Evolutionary conservation across 192 early-diverging fungal species (phyloP).

Genomic region (Podila epicladia): DNA sequence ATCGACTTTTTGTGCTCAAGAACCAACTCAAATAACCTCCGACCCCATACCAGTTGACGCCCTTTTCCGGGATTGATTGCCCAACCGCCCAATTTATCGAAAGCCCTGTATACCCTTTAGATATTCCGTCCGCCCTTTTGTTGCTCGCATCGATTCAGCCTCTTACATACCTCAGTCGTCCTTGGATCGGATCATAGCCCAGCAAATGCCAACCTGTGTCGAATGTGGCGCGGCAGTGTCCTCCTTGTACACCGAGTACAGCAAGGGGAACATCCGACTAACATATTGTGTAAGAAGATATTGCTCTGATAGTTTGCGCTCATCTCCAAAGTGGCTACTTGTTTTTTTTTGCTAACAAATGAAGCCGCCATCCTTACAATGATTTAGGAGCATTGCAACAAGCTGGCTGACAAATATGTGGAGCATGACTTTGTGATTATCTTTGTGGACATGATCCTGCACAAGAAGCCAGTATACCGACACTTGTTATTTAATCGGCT

Average conservation of each 20-base stretch:
- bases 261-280: slow-evolving; percentile 83
- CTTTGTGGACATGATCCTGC: slow-evolving; percentile 93
- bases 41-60: too few relatives aligned
- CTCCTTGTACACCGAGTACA: slow-evolving; percentile 84
- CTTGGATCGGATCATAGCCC: too few relatives aligned
- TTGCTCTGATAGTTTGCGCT: not conserved
- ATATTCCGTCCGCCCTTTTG: too few relatives aligned
- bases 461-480: slow-evolving; percentile 86
- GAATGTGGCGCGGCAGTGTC: slow-evolving; percentile 78
- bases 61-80: too few relatives aligned
- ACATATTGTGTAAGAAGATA: slow-evolving; percentile 74
- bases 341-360: not conserved
- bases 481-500: slow-evolving; percentile 88
- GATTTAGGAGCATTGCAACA: slow-evolving; percentile 70
- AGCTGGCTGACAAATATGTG: slow-evolving; percentile 93
- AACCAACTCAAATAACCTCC: too few relatives aligned
- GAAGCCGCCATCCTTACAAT: not conserved
- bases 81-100: too few relatives aligned
- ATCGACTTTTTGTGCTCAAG: too few relatives aligned
- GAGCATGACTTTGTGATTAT: slow-evolving; percentile 89
- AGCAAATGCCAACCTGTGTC: slow-evolving; percentile 73
- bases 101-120: too few relatives aligned
- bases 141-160: too few relatives aligned
- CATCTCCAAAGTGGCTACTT: not conserved
- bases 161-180: too few relatives aligned